A percentile compares a stretch with the other conserved stretches of the same genome.
Conservation (phyloP, 2,329 filamentous ascomycete genomes). For the Alternaria brassicae region DNA sequence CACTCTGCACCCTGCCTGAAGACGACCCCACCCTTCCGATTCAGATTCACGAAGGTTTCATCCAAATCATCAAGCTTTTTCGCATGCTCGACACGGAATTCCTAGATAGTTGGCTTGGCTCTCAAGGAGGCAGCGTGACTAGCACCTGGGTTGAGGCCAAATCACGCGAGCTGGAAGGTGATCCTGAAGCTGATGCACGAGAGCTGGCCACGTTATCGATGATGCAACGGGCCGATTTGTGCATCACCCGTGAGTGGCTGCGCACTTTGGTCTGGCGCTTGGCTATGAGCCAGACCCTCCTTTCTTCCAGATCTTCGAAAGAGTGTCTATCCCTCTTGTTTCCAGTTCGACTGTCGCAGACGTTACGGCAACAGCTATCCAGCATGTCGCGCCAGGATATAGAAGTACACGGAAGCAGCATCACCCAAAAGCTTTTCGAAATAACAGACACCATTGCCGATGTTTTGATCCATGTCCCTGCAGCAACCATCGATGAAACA, state of each 20-base stretch:
- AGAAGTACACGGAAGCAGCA: constrained; percentile 63
- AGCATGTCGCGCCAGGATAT: constrained; percentile 57
- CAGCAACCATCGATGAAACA: constrained; percentile 56
- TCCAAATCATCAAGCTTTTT: constrained; percentile 56
- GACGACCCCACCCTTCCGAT: constrained; percentile 51
- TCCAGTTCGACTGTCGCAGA: constrained; percentile 54
- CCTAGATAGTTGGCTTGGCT: constrained; percentile 54
- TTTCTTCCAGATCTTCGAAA: constrained; percentile 51
- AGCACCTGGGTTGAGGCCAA: constrained; percentile 56
- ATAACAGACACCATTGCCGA: constrained; percentile 67
- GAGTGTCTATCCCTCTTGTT: constrained; percentile 54
- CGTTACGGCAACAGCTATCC: constrained; percentile 53
- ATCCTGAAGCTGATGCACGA: constrained; percentile 47
- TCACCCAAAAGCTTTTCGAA: constrained; percentile 67
- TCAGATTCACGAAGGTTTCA: constrained; percentile 54
- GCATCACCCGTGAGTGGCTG: constrained; percentile 60
- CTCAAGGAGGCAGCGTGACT: constrained; percentile 46
- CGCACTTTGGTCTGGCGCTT: constrained; percentile 59
- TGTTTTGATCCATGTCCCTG: constrained; percentile 61
- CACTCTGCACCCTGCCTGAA: constrained; percentile 50
- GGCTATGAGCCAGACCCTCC: constrained; percentile 57
- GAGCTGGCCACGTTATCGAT: constrained; percentile 51
- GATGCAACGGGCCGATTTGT: constrained; percentile 59
- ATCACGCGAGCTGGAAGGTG: constrained; percentile 53
- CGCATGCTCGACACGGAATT: constrained; percentile 55